Evolutionary conservation across 805 yeast genomes (phyloP), one percentile per base, ranked within the genome.

Genomic region (Schwanniomyces pseudopolymorphus): DNA sequence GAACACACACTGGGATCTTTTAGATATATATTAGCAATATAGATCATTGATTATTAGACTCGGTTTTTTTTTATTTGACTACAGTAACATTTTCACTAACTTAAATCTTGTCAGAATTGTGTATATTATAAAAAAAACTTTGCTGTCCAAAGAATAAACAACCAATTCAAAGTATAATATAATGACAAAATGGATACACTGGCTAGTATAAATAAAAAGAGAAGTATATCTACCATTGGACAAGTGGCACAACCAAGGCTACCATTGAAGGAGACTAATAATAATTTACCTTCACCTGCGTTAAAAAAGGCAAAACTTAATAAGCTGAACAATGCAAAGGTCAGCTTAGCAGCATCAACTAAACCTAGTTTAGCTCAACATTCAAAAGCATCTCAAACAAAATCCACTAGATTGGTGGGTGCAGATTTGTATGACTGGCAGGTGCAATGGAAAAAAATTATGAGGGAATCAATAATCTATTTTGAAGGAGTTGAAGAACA

Each of bases 401-500:
- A 55, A 42, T 49, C 53, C 4, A 52, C 55, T 11, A 54, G 76
- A 10, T 59, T 72, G 26, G 74, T 71, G 5, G 81, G 80, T 2
- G 74, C 69, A 25, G 75, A 77, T 45, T 59, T 83, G 42, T 65
- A 63, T 43, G 73, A 72, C 50, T 85, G 91, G 91, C 87, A 83
- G 54, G 71, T 69, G 21, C 76, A 79, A 40, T 85, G 90, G 90
- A 72, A 74, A 39, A 71, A 72, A 47, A 81, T 83, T 49, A 80
- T 85, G 82, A 68, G 70, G 44, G 78, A 73, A 44, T 74, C 85
- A 9, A 74, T 75, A 17, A 80, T 84, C 19, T 85, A 83, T 61
- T 82, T 85, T 50, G 90, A 85, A 62, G 77, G 76, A 9, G 60
- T 64, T n/a, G 71, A 67, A 40, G 70, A 68, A 27, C 65, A 60